Evolutionary conservation across 352 stramenopile genomes (phyloP).

Genomic region (Pythium rishiriense): DNA sequence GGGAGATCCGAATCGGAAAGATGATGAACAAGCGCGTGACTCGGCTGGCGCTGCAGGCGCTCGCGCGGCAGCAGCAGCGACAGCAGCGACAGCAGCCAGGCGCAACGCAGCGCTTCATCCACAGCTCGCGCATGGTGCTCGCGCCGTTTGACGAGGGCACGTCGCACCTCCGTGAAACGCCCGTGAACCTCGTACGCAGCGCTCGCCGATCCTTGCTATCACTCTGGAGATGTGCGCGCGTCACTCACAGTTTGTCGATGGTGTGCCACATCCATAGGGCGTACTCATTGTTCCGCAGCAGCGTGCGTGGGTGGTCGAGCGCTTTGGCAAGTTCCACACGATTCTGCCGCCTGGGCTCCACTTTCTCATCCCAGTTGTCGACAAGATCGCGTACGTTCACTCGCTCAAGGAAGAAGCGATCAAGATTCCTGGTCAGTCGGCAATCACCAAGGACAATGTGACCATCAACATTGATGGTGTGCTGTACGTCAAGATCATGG

Average conservation of each 20-base stretch:
- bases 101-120: constrained; percentile 18
- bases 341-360: constrained; percentile 85
- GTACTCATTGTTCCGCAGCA: constrained; percentile 89
- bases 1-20: constrained; percentile 11
- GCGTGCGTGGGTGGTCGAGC: constrained; percentile 89
- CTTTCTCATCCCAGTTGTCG: constrained; percentile 90
- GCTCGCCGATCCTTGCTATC: neutral
- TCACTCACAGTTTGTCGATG: neutral
- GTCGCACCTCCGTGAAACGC: constrained; percentile 29
- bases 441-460: constrained; percentile 92
- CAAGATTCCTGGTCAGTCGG: constrained; percentile 88
- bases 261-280: constrained; percentile 38
- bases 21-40: constrained; percentile 26
- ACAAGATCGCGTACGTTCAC: constrained; percentile 91
- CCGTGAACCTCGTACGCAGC: constrained; percentile 31
- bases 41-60: constrained; percentile 16
- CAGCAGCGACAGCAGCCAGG: constrained; percentile 8
- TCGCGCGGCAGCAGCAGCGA: constrained; percentile 6
- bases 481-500: constrained; percentile 91
- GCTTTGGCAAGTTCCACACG: constrained; percentile 90
- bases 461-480: constrained; percentile 92
- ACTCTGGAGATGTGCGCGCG: neutral
- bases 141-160: constrained; percentile 25
- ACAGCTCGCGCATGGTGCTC: constrained; percentile 24
- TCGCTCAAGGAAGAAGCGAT: constrained; percentile 92